Evolutionary conservation across 164 flowering plant species (phyloP), one percentile per base, ranked within the genome.

Genomic region (Litsea cubeba): DNA sequence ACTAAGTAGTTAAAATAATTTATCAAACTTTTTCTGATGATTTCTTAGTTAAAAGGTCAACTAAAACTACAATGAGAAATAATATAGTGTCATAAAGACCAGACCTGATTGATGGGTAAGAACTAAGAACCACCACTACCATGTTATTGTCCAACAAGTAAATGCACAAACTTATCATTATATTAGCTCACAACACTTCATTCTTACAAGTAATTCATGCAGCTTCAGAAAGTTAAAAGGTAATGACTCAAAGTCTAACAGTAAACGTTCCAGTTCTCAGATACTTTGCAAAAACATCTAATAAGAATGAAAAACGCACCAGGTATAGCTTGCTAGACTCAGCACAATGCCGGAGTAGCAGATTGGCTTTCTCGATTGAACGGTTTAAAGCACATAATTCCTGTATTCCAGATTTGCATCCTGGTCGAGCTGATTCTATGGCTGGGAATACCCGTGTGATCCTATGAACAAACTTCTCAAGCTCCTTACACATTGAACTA

Each of bases 311-410:
- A 26, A 69, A 71, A 73, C 69, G 12, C 83, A 89, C 92, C 92
- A 90, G 74, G 81, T 85, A 90, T 14, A 90, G 84, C 80, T 86
- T 90, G 78, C 95, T 89, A 49, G 82, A 82, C 28, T 89, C 90
- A 4, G 85, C 71, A 69, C 95, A 89, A 76, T 81, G 80, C 75
- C 85, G 88, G 65, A 90, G 65, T 72, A 90, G 77, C 62, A 73
- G 68, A 78, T 88, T 86, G 46, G 92, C 85, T 71, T 84, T 84
- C 35, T 87, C 88, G 40, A 86, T 57, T 18, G 89, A 80, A 35
- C 30, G 15, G 65, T 75, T 83, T 60, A 89, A 30, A 23, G 82
- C 83, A 79, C 91, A 89, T 23, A 90, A 71, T 5, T 82, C 81
- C 62, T 85, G 85, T 65, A 88, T 78, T 67, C 87, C 92, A 12